Conservation (phyloP, 2,329 filamentous ascomycete species). For the Colletotrichum sp. region DNA sequence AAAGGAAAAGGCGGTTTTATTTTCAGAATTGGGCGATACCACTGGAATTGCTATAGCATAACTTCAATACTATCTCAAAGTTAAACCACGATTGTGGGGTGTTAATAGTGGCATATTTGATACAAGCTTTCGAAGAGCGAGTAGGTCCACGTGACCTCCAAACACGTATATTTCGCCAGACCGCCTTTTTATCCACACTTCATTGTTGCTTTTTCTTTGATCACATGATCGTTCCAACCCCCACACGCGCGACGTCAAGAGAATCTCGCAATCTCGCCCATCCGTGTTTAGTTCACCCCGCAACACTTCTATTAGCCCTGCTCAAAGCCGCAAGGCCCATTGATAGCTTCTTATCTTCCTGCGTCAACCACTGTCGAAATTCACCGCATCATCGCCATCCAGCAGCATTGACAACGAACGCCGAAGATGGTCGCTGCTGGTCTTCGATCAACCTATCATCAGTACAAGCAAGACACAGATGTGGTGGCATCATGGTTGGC, state of each 20-base stretch:
- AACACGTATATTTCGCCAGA: neutral
- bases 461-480: constrained; percentile 46
- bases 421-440: constrained; percentile 24
- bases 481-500: constrained; percentile 46
- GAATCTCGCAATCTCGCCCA: neutral
- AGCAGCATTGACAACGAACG: neutral
- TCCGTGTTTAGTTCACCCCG: neutral
- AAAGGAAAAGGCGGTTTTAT: neutral
- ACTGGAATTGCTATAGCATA: neutral
- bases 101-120: neutral
- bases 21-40: neutral
- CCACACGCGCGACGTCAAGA: neutral
- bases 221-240: neutral
- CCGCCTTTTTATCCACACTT: neutral
- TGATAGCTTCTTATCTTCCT: neutral
- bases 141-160: neutral
- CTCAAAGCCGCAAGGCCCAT: neutral
- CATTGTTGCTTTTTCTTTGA: neutral
- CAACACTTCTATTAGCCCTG: neutral
- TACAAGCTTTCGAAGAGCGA: neutral
- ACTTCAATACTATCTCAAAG: neutral
- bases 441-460: constrained; percentile 35
- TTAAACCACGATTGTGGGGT: neutral
- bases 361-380: neutral
- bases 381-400: neutral